Evolutionary conservation across 2,329 filamentous ascomycete species (phyloP).

Genomic region (Fusarium oxysporum): DNA sequence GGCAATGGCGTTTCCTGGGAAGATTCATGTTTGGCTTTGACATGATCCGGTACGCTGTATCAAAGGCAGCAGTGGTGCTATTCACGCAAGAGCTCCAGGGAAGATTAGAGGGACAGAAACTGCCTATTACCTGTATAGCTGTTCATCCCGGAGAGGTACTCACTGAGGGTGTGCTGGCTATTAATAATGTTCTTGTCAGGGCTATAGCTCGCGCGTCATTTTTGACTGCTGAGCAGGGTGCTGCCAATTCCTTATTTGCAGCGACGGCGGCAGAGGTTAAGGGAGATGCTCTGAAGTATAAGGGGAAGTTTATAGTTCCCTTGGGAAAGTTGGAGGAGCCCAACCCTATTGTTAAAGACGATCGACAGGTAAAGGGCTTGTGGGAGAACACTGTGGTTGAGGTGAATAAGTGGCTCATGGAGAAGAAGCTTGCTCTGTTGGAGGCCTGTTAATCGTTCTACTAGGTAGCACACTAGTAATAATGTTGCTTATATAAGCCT

Average conservation of each 20-base stretch:
- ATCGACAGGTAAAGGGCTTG: rapidly evolving
- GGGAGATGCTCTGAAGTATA: rapidly evolving
- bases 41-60: background rate
- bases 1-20: background rate
- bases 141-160: background rate
- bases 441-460: background rate
- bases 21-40: background rate
- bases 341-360: background rate
- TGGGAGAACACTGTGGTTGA: background rate
- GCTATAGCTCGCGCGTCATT: background rate
- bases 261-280: background rate
- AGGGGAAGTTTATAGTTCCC: background rate
- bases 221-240: background rate
- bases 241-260: background rate
- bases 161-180: background rate
- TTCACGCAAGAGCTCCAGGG: rapidly evolving
- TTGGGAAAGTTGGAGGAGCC: background rate
- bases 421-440: rapidly evolving
- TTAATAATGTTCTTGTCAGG: rapidly evolving
- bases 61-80: rapidly evolving
- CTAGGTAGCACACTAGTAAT: too few relatives aligned
- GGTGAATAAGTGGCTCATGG: rapidly evolving
- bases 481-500: too few relatives aligned
- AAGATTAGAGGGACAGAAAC: rapidly evolving
- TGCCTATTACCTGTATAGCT: background rate